Evolutionary conservation across 768 basidiomycete genomes (phyloP), one percentile per base, ranked within the genome.

Genomic region (Chalciporus chontae): DNA sequence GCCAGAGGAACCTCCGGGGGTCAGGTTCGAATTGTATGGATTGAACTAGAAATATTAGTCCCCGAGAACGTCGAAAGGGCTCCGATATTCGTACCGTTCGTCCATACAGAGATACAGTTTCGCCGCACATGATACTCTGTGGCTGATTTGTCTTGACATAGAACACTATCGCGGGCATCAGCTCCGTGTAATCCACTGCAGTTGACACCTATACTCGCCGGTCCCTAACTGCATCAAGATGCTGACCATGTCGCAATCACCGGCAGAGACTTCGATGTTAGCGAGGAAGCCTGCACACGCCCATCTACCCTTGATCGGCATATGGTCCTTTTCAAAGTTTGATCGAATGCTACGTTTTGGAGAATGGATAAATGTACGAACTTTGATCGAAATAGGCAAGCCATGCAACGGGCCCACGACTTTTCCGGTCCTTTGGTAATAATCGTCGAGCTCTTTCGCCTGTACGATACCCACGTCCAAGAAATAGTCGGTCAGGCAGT

Each of bases 1-100:
- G 6, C 79, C 79, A 2, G 74, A 74, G 6, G 77, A 78, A 19
- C 80, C 80, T 10, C 80, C 79, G 1, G 71, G 59, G 0, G 73
- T 75, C 19, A 77, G 60, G 9, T 62, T 42, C 1, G 70, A 62
- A 52, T 79, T 78, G 61, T 65, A 59, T 2, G 79, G 79, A 48
- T 80, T 78, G 26, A 68, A 56, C 40, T 77, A 65, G n/a, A 4
- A 36, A 27, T 17, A 40, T 51, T 7, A 54, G 13, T 10, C 15
- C 24, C 14, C 7, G 17, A 32, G n/a, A 18, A 8, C 15, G 7
- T 15, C 14, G 3, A 8, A 1, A 3, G 1, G 0, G n/a, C 13
- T 42, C 21, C 11, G 6, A 11, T 13, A 15, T 19, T 46, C 60
- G 7, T 19, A 65, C 64, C 2, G 62, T 65, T 42, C 66, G 65